Percentiles rank a stretch among this genome's conserved stretches.
Evolutionary conservation across 2,329 filamentous ascomycete species (phyloP).

Genomic region (Hymenoscyphus albidus): DNA sequence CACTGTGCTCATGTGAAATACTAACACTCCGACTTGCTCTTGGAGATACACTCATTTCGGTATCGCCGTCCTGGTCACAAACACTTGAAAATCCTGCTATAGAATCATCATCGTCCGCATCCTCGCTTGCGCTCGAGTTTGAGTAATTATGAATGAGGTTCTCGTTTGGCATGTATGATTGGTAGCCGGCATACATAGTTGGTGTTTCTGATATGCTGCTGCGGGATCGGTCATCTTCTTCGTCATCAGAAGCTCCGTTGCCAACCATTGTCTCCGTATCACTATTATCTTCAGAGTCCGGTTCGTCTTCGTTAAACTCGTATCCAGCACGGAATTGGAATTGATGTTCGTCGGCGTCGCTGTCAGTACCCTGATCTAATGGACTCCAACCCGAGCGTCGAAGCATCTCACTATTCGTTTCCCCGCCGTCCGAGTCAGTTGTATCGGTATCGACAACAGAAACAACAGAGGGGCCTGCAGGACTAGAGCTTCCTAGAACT

Average conservation of each 20-base stretch:
- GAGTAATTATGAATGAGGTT: slow-evolving; percentile 1
- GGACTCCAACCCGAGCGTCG: slow-evolving; percentile 34
- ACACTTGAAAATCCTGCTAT: slow-evolving; percentile 18
- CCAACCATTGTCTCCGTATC: slow-evolving; percentile 31
- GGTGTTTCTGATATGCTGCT: slow-evolving; percentile 26
- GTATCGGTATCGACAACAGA: slow-evolving; percentile 23
- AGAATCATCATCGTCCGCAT: slow-evolving; percentile 28
- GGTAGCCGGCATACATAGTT: slow-evolving; percentile 13
- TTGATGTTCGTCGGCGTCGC: slow-evolving; percentile 23
- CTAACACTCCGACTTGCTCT: slow-evolving; percentile 17
- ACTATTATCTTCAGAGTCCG: slow-evolving; percentile 27
- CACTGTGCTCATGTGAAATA: slow-evolving; percentile 6
- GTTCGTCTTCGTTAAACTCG: slow-evolving; percentile 12
- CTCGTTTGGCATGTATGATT: slow-evolving; percentile 15
- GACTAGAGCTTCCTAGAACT: slow-evolving; percentile 13
- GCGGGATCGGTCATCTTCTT: slow-evolving; percentile 25
- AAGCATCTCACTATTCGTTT: slow-evolving; percentile 27
- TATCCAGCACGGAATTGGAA: slow-evolving; percentile 14
- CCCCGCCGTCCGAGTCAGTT: slow-evolving; percentile 31
- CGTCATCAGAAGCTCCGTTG: slow-evolving; percentile 26
- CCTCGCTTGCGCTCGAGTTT: slow-evolving; percentile 14
- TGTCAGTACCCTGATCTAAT: slow-evolving; percentile 33
- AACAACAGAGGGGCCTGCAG: slow-evolving; percentile 20
- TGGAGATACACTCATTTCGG: slow-evolving; percentile 35
- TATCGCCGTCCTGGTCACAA: slow-evolving; percentile 36